Evolutionary conservation across 805 yeast genomes (phyloP).

Genomic region (Wickerhamiella alocasiicola): DNA sequence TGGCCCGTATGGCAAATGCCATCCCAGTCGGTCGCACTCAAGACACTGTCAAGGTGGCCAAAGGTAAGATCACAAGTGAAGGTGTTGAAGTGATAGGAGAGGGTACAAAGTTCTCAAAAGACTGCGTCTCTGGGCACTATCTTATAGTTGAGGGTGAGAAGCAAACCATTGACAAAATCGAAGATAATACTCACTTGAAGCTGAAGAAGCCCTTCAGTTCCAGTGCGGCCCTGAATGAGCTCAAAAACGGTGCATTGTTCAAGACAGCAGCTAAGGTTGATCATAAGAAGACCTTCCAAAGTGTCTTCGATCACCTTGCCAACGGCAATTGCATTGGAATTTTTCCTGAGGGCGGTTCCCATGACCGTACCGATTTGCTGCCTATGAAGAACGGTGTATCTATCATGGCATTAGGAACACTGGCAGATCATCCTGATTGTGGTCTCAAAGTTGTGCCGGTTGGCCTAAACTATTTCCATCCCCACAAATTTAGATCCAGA

Average conservation of each 20-base stretch:
- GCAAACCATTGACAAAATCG: conserved; percentile 52
- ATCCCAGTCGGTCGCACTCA: conserved; percentile 92
- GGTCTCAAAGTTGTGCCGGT: conserved; percentile 86
- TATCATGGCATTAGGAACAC: conserved; percentile 93
- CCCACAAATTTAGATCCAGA: conserved; percentile 87
- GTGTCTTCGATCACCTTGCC: conserved; percentile 73
- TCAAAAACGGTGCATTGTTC: conserved; percentile 38
- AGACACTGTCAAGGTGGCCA: conserved; percentile 58
- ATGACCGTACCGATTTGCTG: conserved; percentile 79
- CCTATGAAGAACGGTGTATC: conserved; percentile 97
- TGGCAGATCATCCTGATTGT: conserved; percentile 61
- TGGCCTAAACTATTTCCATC: conserved; percentile 95
- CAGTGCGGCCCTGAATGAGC: conserved; percentile 16
- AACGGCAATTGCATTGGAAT: conserved; percentile 78
- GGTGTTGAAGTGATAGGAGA: conserved; percentile 38
- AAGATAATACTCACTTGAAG: conserved; percentile 57
- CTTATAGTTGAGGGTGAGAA: conserved; percentile 68
- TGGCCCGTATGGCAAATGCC: conserved; percentile 64
- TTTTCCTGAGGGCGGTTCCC: conserved; percentile 98
- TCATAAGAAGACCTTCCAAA: conserved; percentile 70
- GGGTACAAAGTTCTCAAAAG: conserved; percentile 53
- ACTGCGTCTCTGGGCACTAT: conserved; percentile 32
- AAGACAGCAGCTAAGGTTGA: conserved; percentile 74
- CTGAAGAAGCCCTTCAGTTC: conserved; percentile 58
- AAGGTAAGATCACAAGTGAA: conserved; percentile 41